Base-by-base conservation (phyloP, 805 yeast genomes). In the Candida sphagnicola region DNA sequence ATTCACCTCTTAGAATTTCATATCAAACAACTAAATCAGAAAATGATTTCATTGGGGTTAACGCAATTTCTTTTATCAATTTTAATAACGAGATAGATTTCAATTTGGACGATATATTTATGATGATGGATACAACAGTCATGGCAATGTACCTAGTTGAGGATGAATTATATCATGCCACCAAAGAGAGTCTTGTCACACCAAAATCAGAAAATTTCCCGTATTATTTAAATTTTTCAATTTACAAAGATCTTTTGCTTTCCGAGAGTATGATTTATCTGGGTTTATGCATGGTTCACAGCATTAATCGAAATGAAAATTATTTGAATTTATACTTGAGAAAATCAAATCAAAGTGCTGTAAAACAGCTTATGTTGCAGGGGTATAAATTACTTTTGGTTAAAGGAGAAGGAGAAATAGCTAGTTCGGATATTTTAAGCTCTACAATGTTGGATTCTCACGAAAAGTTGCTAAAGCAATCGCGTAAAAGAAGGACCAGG, bases 391-490 rank as follows among this genome's bases (percentile, higher is more conserved):
- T 78, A 38, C 44, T 84, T 0, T 39, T 85, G 2, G 67, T 76
- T 1, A 72, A 83, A 44, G 89, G 87, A 1, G 74, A 77, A 31
- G 77, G 85, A 0, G 86, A 80, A 35, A 59, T 82, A 2, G 93
- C 95, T 0, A 53, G 72, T 0, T 66, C 73, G 51, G 87, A 80
- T 43, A 38, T 81, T 1, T 51, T 71, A 15, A 53, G 67, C 50
- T 48, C 63, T 40, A 40, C 34, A 2, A 32, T 62, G 8, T 33
- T 61, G 4, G 37, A 42, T 12, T 45, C 45, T 6, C 63, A 39
- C 57, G 38, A 48, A 23, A 55, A 35, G 17, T 48, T 43, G 14
- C 28, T 54, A 2, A 41, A 42, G 8, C 43, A 38, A 18, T 37
- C 43, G 11, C 44, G 46, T 25, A 55, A 48, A 6, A 46, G 35